Conservation (phyloP, 495 filamentous ascomycete species). For the Xylaria flabelliformis region DNA sequence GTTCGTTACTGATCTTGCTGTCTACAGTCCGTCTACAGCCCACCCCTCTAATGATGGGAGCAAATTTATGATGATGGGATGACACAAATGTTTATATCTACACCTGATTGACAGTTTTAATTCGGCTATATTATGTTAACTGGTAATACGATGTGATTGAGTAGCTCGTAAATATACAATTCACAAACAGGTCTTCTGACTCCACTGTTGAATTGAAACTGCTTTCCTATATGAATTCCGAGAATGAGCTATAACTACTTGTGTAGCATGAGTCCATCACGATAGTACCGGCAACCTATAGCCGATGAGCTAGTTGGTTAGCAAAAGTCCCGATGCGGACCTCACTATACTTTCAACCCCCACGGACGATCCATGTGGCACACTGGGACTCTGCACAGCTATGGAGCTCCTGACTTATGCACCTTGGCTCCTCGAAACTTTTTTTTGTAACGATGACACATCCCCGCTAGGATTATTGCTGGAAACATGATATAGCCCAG, state of each 20-base stretch:
- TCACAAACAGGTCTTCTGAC: not conserved
- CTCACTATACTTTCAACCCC: not conserved
- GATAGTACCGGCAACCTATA: conserved; percentile 25
- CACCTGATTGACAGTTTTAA: not conserved
- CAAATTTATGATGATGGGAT: not conserved
- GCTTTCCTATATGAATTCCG: not conserved
- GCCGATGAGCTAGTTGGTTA: conserved; percentile 19
- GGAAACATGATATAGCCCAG: conserved; percentile 12
- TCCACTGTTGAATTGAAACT: not conserved
- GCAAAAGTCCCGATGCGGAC: not conserved
- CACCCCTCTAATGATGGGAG: not conserved
- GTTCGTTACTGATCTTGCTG: not conserved
- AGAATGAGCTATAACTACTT: not conserved
- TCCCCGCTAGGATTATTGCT: not conserved
- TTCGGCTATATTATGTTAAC: not conserved
- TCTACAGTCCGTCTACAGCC: not conserved
- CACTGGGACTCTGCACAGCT: conserved; percentile 24
- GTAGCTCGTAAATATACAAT: not conserved
- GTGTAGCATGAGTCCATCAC: conserved; percentile 13
- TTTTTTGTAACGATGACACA: conserved; percentile 10
- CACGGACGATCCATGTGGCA: conserved; percentile 8
- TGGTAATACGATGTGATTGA: not conserved
- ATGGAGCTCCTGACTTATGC: conserved; percentile 17
- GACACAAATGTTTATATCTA: not conserved
- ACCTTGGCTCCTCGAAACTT: not conserved